A percentile compares a stretch with the other conserved stretches of the same genome.
Conservation (phyloP, 2,329 filamentous ascomycete genomes). For the Fusarium liriodendri region DNA sequence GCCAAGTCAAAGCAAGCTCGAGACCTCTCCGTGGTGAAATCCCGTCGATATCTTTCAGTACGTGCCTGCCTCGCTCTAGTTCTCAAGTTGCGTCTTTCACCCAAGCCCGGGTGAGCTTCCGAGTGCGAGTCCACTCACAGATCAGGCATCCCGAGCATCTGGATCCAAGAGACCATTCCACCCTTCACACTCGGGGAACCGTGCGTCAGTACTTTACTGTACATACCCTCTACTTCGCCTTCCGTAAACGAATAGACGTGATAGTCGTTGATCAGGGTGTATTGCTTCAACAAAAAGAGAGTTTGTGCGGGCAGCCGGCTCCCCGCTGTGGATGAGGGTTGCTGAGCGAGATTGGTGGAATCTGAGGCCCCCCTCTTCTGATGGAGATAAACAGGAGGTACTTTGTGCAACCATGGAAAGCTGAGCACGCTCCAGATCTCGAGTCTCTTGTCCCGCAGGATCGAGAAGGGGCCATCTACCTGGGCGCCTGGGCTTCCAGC, state of each 20-base stretch:
- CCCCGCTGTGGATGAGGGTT: constrained; percentile 21
- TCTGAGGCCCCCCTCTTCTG: not conserved
- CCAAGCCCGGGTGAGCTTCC: not conserved
- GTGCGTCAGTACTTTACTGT: not conserved
- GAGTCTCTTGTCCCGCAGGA: constrained; percentile 8
- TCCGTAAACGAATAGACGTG: not conserved
- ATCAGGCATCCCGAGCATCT: constrained; percentile 14
- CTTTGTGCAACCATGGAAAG: not conserved
- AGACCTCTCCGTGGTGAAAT: not conserved
- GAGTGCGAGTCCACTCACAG: not conserved
- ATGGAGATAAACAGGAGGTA: not conserved
- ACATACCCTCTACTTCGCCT: not conserved
- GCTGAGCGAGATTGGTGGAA: constrained; percentile 6
- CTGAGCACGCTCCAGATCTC: constrained; percentile 10
- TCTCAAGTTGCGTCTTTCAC: not conserved
- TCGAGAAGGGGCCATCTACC: constrained; percentile 1
- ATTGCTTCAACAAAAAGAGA: constrained; percentile 16
- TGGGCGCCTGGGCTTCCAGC: not conserved
- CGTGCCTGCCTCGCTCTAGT: not conserved
- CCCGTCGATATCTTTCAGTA: not conserved
- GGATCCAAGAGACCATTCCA: constrained; percentile 18
- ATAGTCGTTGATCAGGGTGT: constrained; percentile 1
- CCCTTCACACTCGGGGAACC: not conserved
- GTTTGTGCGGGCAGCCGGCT: constrained; percentile 19
- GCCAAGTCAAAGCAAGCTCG: not conserved